phyloP scores from a whole-genome alignment of 1,284 basidiomycete species.

The Microbotryomycetes sp. region DNA sequence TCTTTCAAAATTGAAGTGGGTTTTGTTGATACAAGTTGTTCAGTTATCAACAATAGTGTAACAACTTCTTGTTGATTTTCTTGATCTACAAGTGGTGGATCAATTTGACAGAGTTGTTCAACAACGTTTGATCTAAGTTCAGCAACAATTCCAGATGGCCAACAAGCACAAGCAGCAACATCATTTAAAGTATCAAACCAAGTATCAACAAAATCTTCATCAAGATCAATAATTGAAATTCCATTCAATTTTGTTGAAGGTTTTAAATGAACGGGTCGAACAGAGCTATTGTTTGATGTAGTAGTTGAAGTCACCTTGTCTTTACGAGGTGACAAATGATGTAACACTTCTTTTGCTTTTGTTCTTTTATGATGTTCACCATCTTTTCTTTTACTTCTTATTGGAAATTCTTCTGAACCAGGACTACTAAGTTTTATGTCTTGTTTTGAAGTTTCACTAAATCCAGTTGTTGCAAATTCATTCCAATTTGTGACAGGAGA shows the following conservation, averaged over 20 bases:
- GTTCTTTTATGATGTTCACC: too few relatives aligned
- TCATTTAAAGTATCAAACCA: conserved; percentile 28
- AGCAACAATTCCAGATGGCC: conserved; percentile 16
- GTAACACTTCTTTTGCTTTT: neutral
- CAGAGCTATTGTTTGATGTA: too few relatives aligned
- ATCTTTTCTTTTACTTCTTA: neutral
- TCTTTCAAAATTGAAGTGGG: neutral
- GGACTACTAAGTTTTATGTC: neutral
- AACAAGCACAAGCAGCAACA: conserved; percentile 8
- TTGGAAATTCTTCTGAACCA: neutral
- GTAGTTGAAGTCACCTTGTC: neutral
- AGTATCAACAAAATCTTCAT: conserved; percentile 23
- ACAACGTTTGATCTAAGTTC: neutral
- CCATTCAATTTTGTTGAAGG: neutral
- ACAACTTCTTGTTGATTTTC: neutral
- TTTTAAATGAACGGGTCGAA: neutral
- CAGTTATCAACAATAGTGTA: conserved; percentile 13
- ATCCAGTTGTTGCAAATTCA: conserved; percentile 21
- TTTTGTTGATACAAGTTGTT: conserved; percentile 11
- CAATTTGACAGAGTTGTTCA: neutral
- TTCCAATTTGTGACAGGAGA: conserved; percentile 10
- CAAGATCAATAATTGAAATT: neutral
- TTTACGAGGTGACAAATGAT: neutral
- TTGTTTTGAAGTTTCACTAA: conserved; percentile 3
- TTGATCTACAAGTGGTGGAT: neutral